Base-by-base conservation (phyloP, 2,329 filamentous ascomycete species). In the Ceratocystiopsis brevicomis region DNA sequence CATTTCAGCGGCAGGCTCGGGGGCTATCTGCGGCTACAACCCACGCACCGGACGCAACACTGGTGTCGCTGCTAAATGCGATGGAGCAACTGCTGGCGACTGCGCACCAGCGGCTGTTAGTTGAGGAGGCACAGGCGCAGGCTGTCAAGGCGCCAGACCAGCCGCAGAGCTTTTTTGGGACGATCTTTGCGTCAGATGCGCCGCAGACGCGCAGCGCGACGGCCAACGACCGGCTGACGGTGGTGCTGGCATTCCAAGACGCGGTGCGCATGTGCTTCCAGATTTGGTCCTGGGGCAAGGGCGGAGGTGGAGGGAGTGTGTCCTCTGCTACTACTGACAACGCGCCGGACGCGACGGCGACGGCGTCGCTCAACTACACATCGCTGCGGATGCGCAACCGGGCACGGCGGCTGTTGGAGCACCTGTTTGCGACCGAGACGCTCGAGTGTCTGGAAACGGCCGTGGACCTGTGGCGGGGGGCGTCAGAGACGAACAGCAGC, bases 211-310 rank as follows among this genome's bases (percentile, higher is more conserved):
- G 86, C 40, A 85, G 78, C 46, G 76, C 79, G 9, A 86, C 83
- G n/a, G 86, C 87, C 10, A 98, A 96, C 54, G 88, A 90, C 53
- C 76, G 88, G 39, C 68, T 98, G 18, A 96, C 90, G 0, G 88
- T 98, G 17, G 69, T 95, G 38, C 68, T 98, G n/a, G 92, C 87
- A 12, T 94, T 98, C 56, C 88, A 96, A 58, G 92, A 98, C 57
- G 85, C 87, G 1, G 84, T 96, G 46, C 76, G 85, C 19, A 82
- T 93, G 41, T 94, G 87, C 59, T 92, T 93, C 56, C 76, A 69
- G 13, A 94, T 98, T 42, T 98, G 92, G 90, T 82, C 83, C 0
- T 98, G 90, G 48, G 49, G 47, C 15, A 45, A 43, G 16, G 37
- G 38, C 19, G 32, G 19, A 18, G 9, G 36, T 37, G 4, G 19